A percentile compares a stretch with the other conserved stretches of the same genome.
Evolutionary conservation across 2,329 filamentous ascomycete genomes (phyloP).

Genomic region (Ceratocystis smalleyi): DNA sequence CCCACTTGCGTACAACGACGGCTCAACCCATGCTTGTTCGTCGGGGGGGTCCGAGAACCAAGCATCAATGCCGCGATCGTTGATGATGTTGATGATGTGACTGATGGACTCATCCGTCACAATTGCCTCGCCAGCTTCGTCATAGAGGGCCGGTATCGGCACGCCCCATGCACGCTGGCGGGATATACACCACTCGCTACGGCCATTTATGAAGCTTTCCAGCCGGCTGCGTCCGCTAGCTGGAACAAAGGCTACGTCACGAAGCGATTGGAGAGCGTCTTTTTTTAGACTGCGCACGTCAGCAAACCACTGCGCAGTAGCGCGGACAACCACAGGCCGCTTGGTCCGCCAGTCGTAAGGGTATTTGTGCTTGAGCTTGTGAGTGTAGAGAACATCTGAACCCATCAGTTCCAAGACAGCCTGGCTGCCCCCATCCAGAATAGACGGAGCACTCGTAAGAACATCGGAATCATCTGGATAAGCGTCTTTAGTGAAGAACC

Average conservation of each 20-base stretch:
- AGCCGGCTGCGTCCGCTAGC: constrained; percentile 57
- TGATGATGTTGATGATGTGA: constrained; percentile 69
- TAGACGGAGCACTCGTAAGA: constrained; percentile 52
- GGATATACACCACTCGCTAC: constrained; percentile 96
- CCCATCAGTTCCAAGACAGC: constrained; percentile 55
- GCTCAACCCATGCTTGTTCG: constrained; percentile 62
- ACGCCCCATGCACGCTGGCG: constrained; percentile 93
- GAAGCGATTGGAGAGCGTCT: constrained; percentile 52
- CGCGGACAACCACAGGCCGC: constrained; percentile 73
- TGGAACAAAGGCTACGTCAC: constrained; percentile 64
- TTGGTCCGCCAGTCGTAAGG: constrained; percentile 98
- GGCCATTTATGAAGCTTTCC: constrained; percentile 69
- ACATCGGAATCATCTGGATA: constrained; percentile 52
- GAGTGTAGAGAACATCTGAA: constrained; percentile 49
- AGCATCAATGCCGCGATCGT: constrained; percentile 66
- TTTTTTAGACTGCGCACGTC: constrained; percentile 73
- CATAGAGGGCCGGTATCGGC: constrained; percentile 81
- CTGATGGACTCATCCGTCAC: constrained; percentile 64
- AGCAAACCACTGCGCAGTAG: constrained; percentile 96
- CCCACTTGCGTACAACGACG: constrained; percentile 35
- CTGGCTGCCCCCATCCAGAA: constrained; percentile 53
- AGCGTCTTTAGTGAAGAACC: constrained; percentile 65
- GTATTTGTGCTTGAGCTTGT: constrained; percentile 76
- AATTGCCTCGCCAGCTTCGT: constrained; percentile 55
- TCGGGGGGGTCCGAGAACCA: constrained; percentile 80